Conservation (phyloP, 2,329 filamentous ascomycete species). For the Leptographium procerum region DNA sequence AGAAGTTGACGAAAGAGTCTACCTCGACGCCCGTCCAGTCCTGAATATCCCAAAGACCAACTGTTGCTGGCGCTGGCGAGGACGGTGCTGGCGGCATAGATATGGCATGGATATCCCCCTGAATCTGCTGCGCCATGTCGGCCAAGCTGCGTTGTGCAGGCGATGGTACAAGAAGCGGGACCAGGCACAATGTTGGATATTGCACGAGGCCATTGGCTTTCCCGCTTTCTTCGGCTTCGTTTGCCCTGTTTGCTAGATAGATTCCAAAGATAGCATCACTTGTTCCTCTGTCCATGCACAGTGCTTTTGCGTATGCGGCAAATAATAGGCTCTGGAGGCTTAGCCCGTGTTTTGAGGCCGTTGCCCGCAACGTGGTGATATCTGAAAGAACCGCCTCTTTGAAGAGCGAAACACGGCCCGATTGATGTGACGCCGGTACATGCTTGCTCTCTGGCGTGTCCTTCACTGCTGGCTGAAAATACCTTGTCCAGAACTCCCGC, state of each 20-base stretch:
- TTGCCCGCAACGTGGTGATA: constrained; percentile 26
- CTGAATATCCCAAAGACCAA: constrained; percentile 58
- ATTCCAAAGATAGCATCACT: constrained; percentile 58
- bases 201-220: constrained; percentile 25
- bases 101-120: constrained; percentile 55
- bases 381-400: constrained; percentile 33
- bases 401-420: constrained; percentile 17
- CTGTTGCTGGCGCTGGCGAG: constrained; percentile 37
- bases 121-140: constrained; percentile 48
- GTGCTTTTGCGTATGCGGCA: constrained; percentile 49
- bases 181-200: constrained; percentile 67
- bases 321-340: constrained; percentile 67
- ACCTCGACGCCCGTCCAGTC: constrained; percentile 64
- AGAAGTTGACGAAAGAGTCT: constrained; percentile 71
- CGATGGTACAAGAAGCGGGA: constrained; percentile 53
- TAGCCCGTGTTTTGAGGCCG: constrained; percentile 38
- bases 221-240: constrained; percentile 19
- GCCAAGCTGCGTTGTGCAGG: constrained; percentile 24
- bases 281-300: not conserved
- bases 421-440: too few relatives aligned
- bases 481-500: constrained; percentile 29
- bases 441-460: not conserved
- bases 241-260: constrained; percentile 69
- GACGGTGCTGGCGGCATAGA: too few relatives aligned
- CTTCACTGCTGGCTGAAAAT: constrained; percentile 19